These are phyloP conservation scores for Euphorbia peplus DNA, from an alignment of 345 rosid genomes.

Conservation along the genomic window DNA sequence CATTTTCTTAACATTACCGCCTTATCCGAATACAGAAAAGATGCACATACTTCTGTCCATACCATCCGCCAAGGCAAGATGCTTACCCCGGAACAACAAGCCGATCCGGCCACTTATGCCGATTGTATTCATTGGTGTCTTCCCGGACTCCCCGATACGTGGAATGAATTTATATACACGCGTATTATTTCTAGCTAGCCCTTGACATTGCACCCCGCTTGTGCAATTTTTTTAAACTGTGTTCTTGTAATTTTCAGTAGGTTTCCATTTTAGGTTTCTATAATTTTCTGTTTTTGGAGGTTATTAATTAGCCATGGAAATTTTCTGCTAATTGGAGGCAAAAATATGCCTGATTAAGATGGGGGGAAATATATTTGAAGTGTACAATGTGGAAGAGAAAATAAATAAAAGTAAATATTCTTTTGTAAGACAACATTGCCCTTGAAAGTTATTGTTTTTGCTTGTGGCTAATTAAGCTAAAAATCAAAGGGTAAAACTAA, in stretches of 20 bases:
- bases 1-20: constrained; percentile 66
- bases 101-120: constrained; percentile 74
- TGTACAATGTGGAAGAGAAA: constrained; percentile 5
- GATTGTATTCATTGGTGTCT: constrained; percentile 99
- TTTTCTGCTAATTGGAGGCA: background rate
- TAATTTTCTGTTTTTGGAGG: background rate
- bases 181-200: constrained; percentile 61
- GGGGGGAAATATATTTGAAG: background rate
- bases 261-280: background rate
- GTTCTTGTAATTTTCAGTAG: background rate
- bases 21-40: constrained; percentile 80
- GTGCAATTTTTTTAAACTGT: too few species aligned
- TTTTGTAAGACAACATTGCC: too few species aligned
- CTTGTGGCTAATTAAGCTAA: too few species aligned
- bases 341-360: constrained; percentile 10
- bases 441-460: background rate
- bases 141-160: constrained; percentile 87
- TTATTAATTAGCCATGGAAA: background rate
- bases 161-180: constrained; percentile 85
- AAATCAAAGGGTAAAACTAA: too few species aligned
- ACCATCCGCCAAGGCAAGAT: constrained; percentile 82
- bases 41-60: constrained; percentile 82
- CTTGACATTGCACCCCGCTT: constrained; percentile 47
- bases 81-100: constrained; percentile 68
- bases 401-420: constrained; percentile 2